phyloP scores from a whole-genome alignment of 2,329 filamentous ascomycete species.

The Fusarium hostae region DNA sequence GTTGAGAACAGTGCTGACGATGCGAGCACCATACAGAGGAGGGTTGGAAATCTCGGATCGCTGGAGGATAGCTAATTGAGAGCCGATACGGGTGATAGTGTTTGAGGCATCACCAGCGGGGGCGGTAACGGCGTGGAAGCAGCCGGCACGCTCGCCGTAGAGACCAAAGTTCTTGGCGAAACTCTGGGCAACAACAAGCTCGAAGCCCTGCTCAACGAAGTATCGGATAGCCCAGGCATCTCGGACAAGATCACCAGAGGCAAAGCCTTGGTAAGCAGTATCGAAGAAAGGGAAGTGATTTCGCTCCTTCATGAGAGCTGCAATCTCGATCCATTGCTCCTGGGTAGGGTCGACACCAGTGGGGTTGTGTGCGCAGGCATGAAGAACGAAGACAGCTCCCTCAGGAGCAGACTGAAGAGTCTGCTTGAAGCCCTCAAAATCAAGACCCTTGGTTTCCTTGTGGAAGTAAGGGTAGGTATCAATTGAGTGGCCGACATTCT shows the following conservation, averaged over 20 bases:
- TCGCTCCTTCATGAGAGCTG: constrained; percentile 77
- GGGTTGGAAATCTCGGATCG: constrained; percentile 98
- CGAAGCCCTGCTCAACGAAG: constrained; percentile 92
- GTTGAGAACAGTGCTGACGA: constrained; percentile 87
- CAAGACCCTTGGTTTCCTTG: constrained; percentile 86
- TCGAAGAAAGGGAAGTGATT: constrained; percentile 98
- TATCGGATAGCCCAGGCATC: constrained; percentile 95
- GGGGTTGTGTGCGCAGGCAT: constrained; percentile 97
- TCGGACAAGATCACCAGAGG: constrained; percentile 84
- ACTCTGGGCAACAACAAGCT: constrained; percentile 87
- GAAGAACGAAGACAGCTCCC: constrained; percentile 87
- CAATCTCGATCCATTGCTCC: constrained; percentile 94
- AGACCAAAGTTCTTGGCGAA: constrained; percentile 99
- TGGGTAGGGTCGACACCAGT: constrained; percentile 95
- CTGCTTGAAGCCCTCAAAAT: constrained; percentile 88
- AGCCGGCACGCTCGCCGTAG: constrained; percentile 95
- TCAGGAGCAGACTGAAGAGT: constrained; percentile 77
- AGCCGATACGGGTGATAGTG: constrained; percentile 74
- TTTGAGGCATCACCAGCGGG: constrained; percentile 74
- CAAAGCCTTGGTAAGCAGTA: constrained; percentile 97
- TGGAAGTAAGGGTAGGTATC: constrained; percentile 95
- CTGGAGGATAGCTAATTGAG: constrained; percentile 92
- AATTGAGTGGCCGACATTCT: constrained; percentile 82
- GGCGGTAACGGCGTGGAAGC: constrained; percentile 91
- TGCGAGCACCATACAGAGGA: constrained; percentile 91